These are phyloP conservation scores for Helminthosporium solani DNA, from an alignment of 2,329 filamentous ascomycete genomes.

Conservation along the genomic window DNA sequence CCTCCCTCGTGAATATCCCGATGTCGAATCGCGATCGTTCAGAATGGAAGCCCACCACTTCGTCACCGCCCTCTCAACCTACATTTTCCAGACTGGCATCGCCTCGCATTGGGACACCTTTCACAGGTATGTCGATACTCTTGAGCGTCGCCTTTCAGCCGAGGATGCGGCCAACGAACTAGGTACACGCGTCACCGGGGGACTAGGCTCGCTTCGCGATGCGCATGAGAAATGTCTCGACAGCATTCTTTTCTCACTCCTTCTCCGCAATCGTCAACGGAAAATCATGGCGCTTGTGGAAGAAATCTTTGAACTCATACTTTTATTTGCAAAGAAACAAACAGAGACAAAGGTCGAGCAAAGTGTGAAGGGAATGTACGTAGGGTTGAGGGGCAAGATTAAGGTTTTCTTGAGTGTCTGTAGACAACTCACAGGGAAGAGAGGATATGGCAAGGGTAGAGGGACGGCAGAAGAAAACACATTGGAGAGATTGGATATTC, in stretches of 20 bases:
- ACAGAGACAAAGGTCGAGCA: conserved; percentile 25
- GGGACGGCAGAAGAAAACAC: conserved; percentile 55
- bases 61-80: conserved; percentile 68
- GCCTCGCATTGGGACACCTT: conserved; percentile 72
- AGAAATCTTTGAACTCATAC: conserved; percentile 71
- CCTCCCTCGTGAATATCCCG: conserved; percentile 33
- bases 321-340: conserved; percentile 58
- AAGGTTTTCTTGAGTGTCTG: conserved; percentile 74
- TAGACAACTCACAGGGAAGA: conserved; percentile 65
- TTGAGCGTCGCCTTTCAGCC: conserved; percentile 59
- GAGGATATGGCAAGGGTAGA: conserved; percentile 43
- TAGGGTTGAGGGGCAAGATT: conserved; percentile 68
- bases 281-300: conserved; percentile 73
- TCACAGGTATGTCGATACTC: conserved; percentile 61
- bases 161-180: conserved; percentile 48
- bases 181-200: conserved; percentile 51
- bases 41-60: conserved; percentile 79
- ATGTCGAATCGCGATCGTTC: conserved; percentile 49
- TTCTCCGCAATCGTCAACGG: conserved; percentile 73
- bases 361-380: conserved; percentile 56
- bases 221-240: conserved; percentile 74
- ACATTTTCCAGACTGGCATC: conserved; percentile 80
- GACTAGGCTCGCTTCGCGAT: conserved; percentile 66
- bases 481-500: conserved; percentile 66
- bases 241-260: conserved; percentile 69